Evolutionary conservation across 1,284 basidiomycete genomes (phyloP), one percentile per base, ranked within the genome.

Genomic region (Cryptococcus hybrid): DNA sequence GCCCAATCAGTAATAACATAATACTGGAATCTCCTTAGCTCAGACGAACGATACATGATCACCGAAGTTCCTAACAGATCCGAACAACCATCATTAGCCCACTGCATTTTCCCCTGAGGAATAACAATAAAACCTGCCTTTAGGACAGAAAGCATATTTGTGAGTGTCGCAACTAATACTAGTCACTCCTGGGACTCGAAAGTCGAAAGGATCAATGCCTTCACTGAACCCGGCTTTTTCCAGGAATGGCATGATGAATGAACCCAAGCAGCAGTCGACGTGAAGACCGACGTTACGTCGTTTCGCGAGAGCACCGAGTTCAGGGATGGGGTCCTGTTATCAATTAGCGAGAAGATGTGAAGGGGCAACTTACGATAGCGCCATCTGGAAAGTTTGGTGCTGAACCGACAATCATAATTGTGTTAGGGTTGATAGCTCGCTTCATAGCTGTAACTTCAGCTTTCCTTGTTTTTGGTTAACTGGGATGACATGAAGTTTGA

Each of bases 311-410:
- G 80, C 81, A 11, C 85, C 88, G 6, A 99, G 86, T 1, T 84
- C 85, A 11, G 86, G 82, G 55, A 99, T 97, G 60, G 95, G 88
- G 75, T 98, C 93, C 71, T 73, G 58, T 15, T n/a, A 30, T 15
- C 12, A 30, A 18, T 76, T 68, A 61, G 73, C 37, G 12, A 13
- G 37, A 8, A 37, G 38, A 30, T 34, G 18, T 59, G 55, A 64
- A 55, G 13, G 40, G 34, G 37, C 15, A 11, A 64, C 63, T 44
- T 40, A 74, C 69, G 74, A 90, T 86, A 63, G 86, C 88, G 18
- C 91, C 90, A 64, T 96, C 92, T 0, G 92, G 91, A 79, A 93
- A 93, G 79, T 95, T 96, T 71, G 95, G 83, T 3, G 90, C 87
- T 2, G 91, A 94, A 6, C 92, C 92, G 47, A 93, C 90, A 52